phyloP scores from a whole-genome alignment of 2,329 filamentous ascomycete species.

The Diaporthe citrichinensis region DNA sequence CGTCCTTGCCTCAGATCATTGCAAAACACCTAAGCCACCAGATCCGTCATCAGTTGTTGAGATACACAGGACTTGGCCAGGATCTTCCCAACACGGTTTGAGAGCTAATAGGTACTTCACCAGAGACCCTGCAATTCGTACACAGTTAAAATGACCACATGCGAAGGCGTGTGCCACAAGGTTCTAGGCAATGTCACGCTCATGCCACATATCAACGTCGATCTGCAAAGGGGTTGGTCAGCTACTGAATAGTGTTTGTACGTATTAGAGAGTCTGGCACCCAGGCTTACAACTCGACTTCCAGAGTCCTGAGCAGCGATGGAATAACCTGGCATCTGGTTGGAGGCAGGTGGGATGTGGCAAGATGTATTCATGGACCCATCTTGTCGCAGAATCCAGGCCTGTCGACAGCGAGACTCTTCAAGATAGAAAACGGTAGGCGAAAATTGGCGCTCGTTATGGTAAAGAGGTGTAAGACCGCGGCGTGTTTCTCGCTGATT shows the following conservation, averaged over 20 bases:
- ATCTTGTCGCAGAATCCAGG: background rate
- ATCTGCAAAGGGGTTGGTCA: background rate
- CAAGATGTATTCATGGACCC: too few relatives aligned
- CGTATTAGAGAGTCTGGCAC: background rate
- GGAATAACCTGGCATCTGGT: background rate
- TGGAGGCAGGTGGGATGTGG: background rate
- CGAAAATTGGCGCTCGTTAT: background rate
- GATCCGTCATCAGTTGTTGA: too few relatives aligned
- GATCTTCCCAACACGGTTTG: too few relatives aligned
- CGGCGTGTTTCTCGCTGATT: background rate
- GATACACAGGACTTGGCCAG: too few relatives aligned
- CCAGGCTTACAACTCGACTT: background rate
- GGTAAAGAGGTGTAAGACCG: too few relatives aligned
- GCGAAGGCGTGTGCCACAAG: too few relatives aligned
- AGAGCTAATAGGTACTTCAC: too few relatives aligned
- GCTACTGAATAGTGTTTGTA: background rate
- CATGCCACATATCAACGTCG: background rate
- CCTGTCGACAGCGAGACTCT: background rate
- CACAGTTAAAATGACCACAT: too few relatives aligned
- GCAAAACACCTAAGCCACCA: too few relatives aligned
- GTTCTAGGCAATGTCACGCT: background rate
- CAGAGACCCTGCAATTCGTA: too few relatives aligned
- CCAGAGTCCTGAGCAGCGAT: background rate
- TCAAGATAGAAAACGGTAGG: constrained; percentile 1
- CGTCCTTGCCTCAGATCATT: too few relatives aligned